Percentiles rank a stretch among this genome's conserved stretches.
These are phyloP conservation scores for Furcasterigmium furcatum DNA, from an alignment of 2,329 filamentous ascomycete genomes.

Conservation along the genomic window DNA sequence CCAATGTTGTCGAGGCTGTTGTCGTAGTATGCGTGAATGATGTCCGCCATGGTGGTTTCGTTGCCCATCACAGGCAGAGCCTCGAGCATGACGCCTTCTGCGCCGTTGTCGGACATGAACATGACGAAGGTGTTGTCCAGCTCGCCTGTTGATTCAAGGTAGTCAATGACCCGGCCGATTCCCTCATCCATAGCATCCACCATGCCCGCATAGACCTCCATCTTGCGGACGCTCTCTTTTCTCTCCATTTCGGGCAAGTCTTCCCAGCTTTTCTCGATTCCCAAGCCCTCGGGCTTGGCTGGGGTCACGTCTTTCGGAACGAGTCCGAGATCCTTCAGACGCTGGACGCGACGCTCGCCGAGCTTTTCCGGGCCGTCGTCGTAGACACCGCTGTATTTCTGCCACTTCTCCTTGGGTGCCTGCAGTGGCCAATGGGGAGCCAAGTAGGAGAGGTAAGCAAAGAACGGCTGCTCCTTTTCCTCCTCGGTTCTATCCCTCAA, in stretches of 20 bases:
- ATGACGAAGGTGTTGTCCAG: constrained; percentile 50
- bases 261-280: too few relatives aligned
- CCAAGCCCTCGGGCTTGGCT: too few relatives aligned
- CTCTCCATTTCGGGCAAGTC: constrained; percentile 8
- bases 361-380: constrained; percentile 24
- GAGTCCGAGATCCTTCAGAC: constrained; percentile 36
- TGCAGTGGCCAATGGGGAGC: constrained; percentile 53
- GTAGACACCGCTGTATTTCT: constrained; percentile 45
- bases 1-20: constrained; percentile 49
- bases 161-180: constrained; percentile 48
- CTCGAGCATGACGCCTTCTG: constrained; percentile 18
- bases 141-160: constrained; percentile 45
- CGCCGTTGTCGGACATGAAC: constrained; percentile 51
- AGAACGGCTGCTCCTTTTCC: constrained; percentile 37
- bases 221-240: constrained; percentile 21
- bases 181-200: constrained; percentile 52
- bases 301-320: constrained; percentile 24
- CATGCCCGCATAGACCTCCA: constrained; percentile 53
- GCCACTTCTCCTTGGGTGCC: constrained; percentile 39
- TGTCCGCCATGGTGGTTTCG: constrained; percentile 1
- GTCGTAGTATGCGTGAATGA: constrained; percentile 52
- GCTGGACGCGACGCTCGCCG: constrained; percentile 35
- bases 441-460: constrained; percentile 43
- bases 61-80: constrained; percentile 9
- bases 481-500: constrained; percentile 34